These are phyloP conservation scores for Mortierella sp. DNA, from an alignment of 371 early-diverging fungal genomes.

Conservation along the genomic window DNA sequence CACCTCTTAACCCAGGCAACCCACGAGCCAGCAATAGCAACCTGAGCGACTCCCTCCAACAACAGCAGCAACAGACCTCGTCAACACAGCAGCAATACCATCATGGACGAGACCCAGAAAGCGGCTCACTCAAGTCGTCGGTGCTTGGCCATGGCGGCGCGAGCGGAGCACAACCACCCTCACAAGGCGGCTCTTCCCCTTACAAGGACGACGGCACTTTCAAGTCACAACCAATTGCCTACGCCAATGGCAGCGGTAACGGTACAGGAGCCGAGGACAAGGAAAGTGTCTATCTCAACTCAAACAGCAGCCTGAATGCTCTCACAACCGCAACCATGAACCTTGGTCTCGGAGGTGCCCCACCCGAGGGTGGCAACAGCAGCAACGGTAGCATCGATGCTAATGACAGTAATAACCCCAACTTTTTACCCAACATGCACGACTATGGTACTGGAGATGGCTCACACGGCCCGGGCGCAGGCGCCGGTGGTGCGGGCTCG, in stretches of 20 bases:
- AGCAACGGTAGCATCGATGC: conserved; percentile 6
- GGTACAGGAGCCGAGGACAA: too few relatives aligned
- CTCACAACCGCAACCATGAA: conserved; percentile 24
- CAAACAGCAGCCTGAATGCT: conserved; percentile 19
- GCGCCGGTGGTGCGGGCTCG: too few relatives aligned
- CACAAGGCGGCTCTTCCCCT: not conserved
- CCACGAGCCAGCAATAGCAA: conserved; percentile 4
- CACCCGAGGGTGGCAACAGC: not conserved
- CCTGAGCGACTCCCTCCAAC: conserved; percentile 11
- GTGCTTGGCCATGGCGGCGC: not conserved
- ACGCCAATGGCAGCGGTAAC: not conserved
- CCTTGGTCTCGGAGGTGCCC: conserved; percentile 20
- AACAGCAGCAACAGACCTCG: conserved; percentile 10
- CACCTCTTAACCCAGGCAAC: not conserved
- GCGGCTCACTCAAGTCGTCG: conserved; percentile 3
- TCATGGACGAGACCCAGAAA: conserved; percentile 7
- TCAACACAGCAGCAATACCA: conserved; percentile 13
- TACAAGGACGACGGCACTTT: not conserved
- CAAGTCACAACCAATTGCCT: not conserved
- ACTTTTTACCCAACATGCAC: conserved; percentile 7
- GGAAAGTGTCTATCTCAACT: too few relatives aligned
- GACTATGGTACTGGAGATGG: conserved; percentile 4
- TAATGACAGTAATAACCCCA: conserved; percentile 7
- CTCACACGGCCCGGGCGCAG: too few relatives aligned
- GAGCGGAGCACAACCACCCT: too few relatives aligned